Base-by-base conservation (phyloP, 192 early-diverging fungal species). In the Powellomyces hirtus region DNA sequence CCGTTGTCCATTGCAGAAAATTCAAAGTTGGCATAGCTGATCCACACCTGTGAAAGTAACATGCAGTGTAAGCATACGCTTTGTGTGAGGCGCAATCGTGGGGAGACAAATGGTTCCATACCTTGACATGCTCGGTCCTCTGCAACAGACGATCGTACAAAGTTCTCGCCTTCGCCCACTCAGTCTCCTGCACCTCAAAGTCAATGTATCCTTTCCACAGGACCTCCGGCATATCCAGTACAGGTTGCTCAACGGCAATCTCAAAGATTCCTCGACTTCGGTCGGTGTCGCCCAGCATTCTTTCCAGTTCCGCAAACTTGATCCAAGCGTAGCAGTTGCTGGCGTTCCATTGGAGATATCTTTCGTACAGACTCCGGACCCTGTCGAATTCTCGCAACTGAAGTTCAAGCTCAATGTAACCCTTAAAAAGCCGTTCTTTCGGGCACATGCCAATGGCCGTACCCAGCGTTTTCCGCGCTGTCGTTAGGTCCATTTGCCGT, bases 171-270 rank as follows among this genome's bases (percentile, higher is more conserved):
- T 83, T 80, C 0, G 76, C 80, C 74, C 86, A 94, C 79, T 97
- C 93, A 59, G 81, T 86, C 66, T 94, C 88, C 14, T 84, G 83
- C 35, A 88, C 86, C 68, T 97, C 94, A 79, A 97, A 96, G 70
- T 99, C 89, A 72, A 99, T 96, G 72, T 92, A 99, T 0, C 92
- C 89, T 76, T 97, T 99, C 97, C 97, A 99, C 46, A 99, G 74
- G 16, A 98, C 86, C 70, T 99, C 97, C 34, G 97, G 97, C 96
- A 98, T 97, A 64, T 99, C 96, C 64, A 99, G 72, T 16, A 82
- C 85, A 0, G 89, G 89, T 75, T 99, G 97, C 42, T 84, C 78
- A 34, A 98, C 83, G 1, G 94, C 96, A 62, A 98, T 78, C 51
- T 96, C 92, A 78, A 96, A 95, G 30, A 99, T 87, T 35, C 90